phyloP scores from a whole-genome alignment of 768 basidiomycete species.

The Hysterangium stoloniferum region DNA sequence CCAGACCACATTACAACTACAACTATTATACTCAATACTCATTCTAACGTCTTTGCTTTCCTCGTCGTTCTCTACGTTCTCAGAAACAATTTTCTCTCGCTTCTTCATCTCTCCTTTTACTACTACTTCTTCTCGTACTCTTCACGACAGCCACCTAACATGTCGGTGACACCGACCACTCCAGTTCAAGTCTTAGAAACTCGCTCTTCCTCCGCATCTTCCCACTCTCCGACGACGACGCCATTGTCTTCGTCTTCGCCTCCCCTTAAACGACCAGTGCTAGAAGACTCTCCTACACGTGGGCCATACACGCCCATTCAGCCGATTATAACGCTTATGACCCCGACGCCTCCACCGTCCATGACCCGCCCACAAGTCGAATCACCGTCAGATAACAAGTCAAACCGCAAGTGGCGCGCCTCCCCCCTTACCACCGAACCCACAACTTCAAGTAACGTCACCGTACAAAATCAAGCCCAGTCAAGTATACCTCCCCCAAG shows the following conservation, averaged over 20 bases:
- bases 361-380: neutral
- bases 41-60: too few species aligned
- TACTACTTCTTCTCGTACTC: too few species aligned
- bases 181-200: conserved; percentile 2
- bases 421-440: neutral
- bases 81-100: too few species aligned
- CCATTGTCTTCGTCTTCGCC: conserved; percentile 4
- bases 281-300: neutral
- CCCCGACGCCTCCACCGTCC: conserved; percentile 4
- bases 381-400: neutral
- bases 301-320: neutral
- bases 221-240: neutral
- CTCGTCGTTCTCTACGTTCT: too few species aligned
- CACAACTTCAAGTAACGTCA: neutral
- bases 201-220: conserved; percentile 8
- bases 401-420: neutral
- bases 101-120: too few species aligned
- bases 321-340: conserved; percentile 1
- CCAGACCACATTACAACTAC: too few species aligned
- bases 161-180: too few species aligned
- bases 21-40: too few species aligned
- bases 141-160: too few species aligned
- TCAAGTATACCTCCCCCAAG: neutral
- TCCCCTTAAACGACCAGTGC: neutral
- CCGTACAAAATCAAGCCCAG: neutral